A percentile compares a stretch with the other conserved stretches of the same genome.
Conservation (phyloP, 75 land plant genomes). For the Cryptomeria japonica region DNA sequence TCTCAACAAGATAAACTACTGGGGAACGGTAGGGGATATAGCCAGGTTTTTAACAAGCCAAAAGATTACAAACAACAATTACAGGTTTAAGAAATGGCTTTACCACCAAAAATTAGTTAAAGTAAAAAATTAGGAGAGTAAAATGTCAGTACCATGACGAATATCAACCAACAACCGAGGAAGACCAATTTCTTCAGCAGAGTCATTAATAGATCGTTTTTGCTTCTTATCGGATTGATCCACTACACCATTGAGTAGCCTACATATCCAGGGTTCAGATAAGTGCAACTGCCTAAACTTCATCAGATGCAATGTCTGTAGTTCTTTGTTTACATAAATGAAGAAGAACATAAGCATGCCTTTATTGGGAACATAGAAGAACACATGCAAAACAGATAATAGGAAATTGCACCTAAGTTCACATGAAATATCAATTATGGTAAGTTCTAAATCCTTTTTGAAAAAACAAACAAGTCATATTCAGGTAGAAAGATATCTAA, state of each 20-base stretch:
- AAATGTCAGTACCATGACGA: conserved; percentile 76
- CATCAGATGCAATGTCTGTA: neutral
- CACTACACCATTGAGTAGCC: conserved; percentile 87
- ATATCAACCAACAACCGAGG: conserved; percentile 88
- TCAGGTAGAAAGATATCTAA: neutral
- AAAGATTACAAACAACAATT: neutral
- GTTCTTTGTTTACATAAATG: neutral
- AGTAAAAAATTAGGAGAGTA: neutral
- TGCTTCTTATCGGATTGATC: conserved; percentile 62
- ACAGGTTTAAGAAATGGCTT: conserved; percentile 10
- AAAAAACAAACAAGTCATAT: neutral
- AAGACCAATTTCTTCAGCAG: conserved; percentile 67
- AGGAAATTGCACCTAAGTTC: neutral
- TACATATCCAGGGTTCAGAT: conserved; percentile 22
- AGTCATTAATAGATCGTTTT: conserved; percentile 55
- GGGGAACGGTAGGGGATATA: neutral
- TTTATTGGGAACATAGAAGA: neutral
- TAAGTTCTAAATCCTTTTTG: neutral
- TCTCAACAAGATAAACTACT: neutral
- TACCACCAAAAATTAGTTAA: neutral
- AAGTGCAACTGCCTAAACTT: neutral
- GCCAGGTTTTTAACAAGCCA: neutral
- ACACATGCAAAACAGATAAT: neutral
- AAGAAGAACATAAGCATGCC: neutral
- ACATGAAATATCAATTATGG: neutral